Conservation (phyloP, 2,329 filamentous ascomycete genomes). For the Sphaerulina populicola region DNA sequence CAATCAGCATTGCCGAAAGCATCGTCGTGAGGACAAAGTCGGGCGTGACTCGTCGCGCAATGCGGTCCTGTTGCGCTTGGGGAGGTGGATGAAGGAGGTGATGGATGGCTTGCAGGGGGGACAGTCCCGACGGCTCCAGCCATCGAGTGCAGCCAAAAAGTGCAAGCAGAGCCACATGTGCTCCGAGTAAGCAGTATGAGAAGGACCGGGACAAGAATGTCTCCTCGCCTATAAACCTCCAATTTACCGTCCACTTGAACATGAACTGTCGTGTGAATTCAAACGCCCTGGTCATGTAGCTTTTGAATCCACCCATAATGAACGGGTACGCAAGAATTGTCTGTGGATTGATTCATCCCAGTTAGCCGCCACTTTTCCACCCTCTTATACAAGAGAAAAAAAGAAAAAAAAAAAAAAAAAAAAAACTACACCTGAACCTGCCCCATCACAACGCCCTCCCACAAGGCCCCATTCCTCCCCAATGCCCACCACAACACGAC, state of each 20-base stretch:
- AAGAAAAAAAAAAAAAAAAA: too few species aligned
- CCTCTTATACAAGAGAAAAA: too few species aligned
- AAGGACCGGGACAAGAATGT: conserved; percentile 66
- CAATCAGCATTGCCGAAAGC: conserved; percentile 66
- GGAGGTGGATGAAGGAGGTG: conserved; percentile 41
- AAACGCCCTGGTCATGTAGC: conserved; percentile 76
- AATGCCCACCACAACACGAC: conserved; percentile 65
- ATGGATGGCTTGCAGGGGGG: conserved; percentile 48
- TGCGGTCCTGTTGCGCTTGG: conserved; percentile 48
- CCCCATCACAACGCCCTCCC: conserved; percentile 61
- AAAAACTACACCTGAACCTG: conserved; percentile 58
- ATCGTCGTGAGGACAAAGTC: conserved; percentile 69
- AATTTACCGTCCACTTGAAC: conserved; percentile 98
- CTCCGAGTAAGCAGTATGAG: conserved; percentile 55
- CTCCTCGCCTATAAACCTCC: conserved; percentile 85
- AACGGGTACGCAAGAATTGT: conserved; percentile 59
- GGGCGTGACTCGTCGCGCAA: conserved; percentile 55
- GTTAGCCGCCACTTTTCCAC: too few species aligned
- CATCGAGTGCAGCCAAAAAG: conserved; percentile 61
- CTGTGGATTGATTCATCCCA: conserved; percentile 31
- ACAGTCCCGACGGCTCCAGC: conserved; percentile 59
- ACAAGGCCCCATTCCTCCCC: conserved; percentile 58
- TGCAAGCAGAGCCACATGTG: conserved; percentile 58
- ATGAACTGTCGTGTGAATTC: conserved; percentile 85
- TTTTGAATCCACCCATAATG: conserved; percentile 52